Evolutionary conservation across 2,329 filamentous ascomycete species (phyloP), one percentile per base, ranked within the genome.

Genomic region (Nothophaeocryptopus gaeumannii): DNA sequence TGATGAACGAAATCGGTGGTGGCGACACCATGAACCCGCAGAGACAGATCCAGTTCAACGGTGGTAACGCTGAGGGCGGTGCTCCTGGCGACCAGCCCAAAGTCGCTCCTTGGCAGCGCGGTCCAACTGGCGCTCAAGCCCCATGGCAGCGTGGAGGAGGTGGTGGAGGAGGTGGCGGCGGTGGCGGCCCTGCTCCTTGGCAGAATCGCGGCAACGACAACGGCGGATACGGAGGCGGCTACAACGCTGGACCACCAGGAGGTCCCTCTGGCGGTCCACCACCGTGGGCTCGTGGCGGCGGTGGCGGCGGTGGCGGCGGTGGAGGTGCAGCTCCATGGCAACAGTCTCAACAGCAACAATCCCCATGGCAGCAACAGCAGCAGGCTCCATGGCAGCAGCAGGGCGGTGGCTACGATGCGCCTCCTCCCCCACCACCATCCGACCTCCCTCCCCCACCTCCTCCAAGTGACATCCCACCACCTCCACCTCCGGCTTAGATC

Each of bases 1-100:
- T 99, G 67, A 96, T 99, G 90, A 87, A 95, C 81, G 93, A 97
- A 78, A 82, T 97, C 61, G 89, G 89, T 56, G 86, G 85, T 54
- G 80, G 75, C 45, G 75, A 75, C 49, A 79, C 76, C 46, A 80
- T 75, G 39, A 76, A 79, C 39, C 73, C 86, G 33, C 86, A 85
- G 60, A 85, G 85, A 58, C 88, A 88, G 56, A 96, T 99, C 65
- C 93, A 95, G 73, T 89, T 86, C 56, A 89, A 88, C 10, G 87
- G 89, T 50, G 82, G 82, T 47, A 77, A 76, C 32, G 81, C 79
- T 58, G 71, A 82, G 37, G 88, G 86, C 33, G 88, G 89, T 13
- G 90, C 51, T 35, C 59, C 45, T 58, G 61, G 44, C 40, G 20
- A 26, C 20, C 20, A 26, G 20, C 20, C 20, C 20, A 26, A 7